Base-by-base conservation (phyloP, 192 early-diverging fungal species). In the Geranomyces variabilis region DNA sequence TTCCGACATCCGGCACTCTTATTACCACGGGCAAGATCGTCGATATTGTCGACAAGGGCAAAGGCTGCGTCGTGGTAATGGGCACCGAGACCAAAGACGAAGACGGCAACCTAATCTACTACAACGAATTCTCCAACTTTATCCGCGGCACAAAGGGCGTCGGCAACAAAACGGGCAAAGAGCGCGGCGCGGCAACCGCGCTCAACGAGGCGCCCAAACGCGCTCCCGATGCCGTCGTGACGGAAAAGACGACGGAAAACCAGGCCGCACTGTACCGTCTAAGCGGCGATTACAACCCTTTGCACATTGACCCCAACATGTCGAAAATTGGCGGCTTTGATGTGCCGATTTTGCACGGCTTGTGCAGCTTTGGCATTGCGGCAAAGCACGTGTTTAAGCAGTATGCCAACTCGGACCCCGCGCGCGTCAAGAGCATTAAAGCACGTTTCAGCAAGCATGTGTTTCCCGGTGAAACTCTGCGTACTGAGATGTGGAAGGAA, bases 241-340 rank as follows among this genome's bases (percentile, higher is more conserved):
- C 82, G 62, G 93, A 96, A 71, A 95, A 95, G 88, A 97, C 95
- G 0, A 71, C 71, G 57, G 93, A 93, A 73, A 90, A 94, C 53
- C 93, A 94, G 81, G 98, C 98, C 28, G 95, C 94, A 10, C 73
- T 99, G 45, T 99, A 99, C 87, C 94, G 94, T 49, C 83, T 99
- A 66, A 89, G 88, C 10, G 97, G 96, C 68, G 97, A 99, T 83
- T 91, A 79, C 80, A 99, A 99, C 80, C 97, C 97, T 70, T 84
- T 99, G 69, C 97, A 99, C 77, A 93, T 99, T 74, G 96, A 98
- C 79, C 96, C 97, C 1, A 82, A 88, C 30, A 95, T 98, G 94
- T 89, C 92, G 43, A 85, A 87, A 45, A 86, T 97, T 62, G 97
- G 94, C 62, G 96, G 96, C 21, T 99, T 98, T 79, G 92, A 98